phyloP scores from a whole-genome alignment of 805 yeast genomes.

The Saccharomycopsis sp. region DNA sequence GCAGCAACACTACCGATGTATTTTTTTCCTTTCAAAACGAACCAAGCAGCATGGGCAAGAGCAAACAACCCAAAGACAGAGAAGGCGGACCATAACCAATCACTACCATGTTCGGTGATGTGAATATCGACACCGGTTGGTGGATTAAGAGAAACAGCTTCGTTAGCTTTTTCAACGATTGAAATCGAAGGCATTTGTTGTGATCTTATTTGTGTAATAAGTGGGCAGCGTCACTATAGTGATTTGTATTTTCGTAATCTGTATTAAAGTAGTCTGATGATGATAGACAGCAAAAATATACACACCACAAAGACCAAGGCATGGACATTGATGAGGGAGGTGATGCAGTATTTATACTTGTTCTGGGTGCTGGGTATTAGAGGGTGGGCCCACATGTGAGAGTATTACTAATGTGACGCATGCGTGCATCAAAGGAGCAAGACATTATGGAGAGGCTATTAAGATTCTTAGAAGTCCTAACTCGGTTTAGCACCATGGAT shows the following conservation, averaged over 20 bases:
- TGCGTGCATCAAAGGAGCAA: background rate
- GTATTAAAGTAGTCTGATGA: background rate
- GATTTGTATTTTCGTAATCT: no score
- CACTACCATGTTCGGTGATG: slow-evolving; percentile 34
- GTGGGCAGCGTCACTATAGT: no score
- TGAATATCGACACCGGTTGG: slow-evolving; percentile 26
- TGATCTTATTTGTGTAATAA: no score
- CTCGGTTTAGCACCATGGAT: background rate
- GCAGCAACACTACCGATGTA: slow-evolving; percentile 27
- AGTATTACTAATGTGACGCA: background rate
- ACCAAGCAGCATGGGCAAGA: background rate
- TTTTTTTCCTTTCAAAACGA: slow-evolving; percentile 23
- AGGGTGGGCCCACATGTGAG: no score
- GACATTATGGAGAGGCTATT: no score
- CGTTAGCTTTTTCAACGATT: slow-evolving; percentile 24
- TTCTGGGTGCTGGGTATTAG: no score
- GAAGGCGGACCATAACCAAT: slow-evolving; percentile 39
- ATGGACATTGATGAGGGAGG: no score
- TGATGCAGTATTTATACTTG: no score
- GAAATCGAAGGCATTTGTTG: background rate
- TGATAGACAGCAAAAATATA: no score
- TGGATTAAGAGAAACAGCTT: slow-evolving; percentile 30
- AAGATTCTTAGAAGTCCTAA: no score
- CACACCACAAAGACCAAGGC: no score
- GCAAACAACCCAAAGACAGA: slow-evolving; percentile 28